Evolutionary conservation across 805 yeast genomes (phyloP).

Genomic region (Huiozyma naganishii): DNA sequence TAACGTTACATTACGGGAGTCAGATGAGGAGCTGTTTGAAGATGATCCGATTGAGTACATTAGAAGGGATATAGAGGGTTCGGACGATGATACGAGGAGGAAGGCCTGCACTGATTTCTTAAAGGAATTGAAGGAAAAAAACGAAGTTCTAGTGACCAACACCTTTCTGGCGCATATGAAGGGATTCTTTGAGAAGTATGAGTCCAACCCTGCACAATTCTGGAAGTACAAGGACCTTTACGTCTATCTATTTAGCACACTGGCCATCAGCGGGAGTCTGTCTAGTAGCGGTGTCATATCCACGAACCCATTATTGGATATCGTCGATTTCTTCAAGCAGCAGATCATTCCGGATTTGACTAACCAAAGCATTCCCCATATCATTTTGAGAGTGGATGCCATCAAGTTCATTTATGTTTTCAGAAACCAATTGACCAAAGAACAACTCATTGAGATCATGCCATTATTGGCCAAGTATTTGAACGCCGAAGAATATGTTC

Average conservation of each 20-base stretch:
- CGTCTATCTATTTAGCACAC: slow-evolving; percentile 70
- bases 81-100: slow-evolving; percentile 86
- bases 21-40: slow-evolving; percentile 88
- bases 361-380: slow-evolving; percentile 40
- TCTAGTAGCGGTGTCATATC: slow-evolving; percentile 80
- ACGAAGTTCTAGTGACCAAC: slow-evolving; percentile 63
- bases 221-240: slow-evolving; percentile 90
- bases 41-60: slow-evolving; percentile 94
- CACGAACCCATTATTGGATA: slow-evolving; percentile 75
- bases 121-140: slow-evolving; percentile 71
- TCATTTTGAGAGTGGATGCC: slow-evolving; percentile 83
- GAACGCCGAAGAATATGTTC: slow-evolving; percentile 57
- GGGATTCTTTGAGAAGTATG: slow-evolving; percentile 47
- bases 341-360: slow-evolving; percentile 78
- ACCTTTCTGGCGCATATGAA: slow-evolving; percentile 65
- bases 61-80: slow-evolving; percentile 88
- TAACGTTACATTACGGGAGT: slow-evolving; percentile 71
- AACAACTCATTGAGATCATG: slow-evolving; percentile 66
- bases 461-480: slow-evolving; percentile 70
- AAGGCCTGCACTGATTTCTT: slow-evolving; percentile 88
- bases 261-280: slow-evolving; percentile 86
- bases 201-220: slow-evolving; percentile 33
- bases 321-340: slow-evolving; percentile 70
- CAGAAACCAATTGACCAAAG: slow-evolving; percentile 86
- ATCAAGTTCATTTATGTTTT: slow-evolving; percentile 82